Evolutionary conservation across 495 filamentous ascomycete genomes (phyloP).

Genomic region (Xylaria nigripes): DNA sequence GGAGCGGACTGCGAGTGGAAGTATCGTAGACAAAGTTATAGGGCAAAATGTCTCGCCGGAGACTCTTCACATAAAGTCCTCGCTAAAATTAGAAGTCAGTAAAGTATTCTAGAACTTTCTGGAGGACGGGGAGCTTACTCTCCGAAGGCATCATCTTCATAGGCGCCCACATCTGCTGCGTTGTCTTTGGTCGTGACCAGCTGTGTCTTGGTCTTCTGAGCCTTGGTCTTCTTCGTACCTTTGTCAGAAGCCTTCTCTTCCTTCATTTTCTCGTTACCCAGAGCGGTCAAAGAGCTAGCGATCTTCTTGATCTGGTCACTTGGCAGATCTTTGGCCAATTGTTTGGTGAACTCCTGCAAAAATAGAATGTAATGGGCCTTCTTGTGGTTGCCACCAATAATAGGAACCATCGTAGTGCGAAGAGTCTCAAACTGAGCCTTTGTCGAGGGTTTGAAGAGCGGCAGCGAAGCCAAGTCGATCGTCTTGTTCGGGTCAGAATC

Average conservation of each 20-base stretch:
- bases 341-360: slow-evolving; percentile 82
- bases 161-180: slow-evolving; percentile 60
- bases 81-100: slow-evolving; percentile 27
- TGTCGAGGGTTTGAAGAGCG: slow-evolving; percentile 81
- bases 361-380: slow-evolving; percentile 86
- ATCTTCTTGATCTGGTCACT: slow-evolving; percentile 95
- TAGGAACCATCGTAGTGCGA: slow-evolving; percentile 63
- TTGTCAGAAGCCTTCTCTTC: slow-evolving; percentile 95
- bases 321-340: slow-evolving; percentile 76
- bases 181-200: slow-evolving; percentile 64
- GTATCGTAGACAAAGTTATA: slow-evolving; percentile 1
- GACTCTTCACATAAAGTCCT: slow-evolving; percentile 45
- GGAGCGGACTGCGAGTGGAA: background rate
- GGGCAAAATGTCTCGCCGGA: slow-evolving; percentile 1
- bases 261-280: slow-evolving; percentile 97
- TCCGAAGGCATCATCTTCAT: slow-evolving; percentile 68
- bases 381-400: slow-evolving; percentile 66
- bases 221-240: slow-evolving; percentile 92
- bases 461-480: slow-evolving; percentile 68
- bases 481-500: slow-evolving; percentile 67
- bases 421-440: slow-evolving; percentile 75
- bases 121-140: slow-evolving; percentile 50
- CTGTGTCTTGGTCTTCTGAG: slow-evolving; percentile 83
- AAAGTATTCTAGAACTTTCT: background rate
- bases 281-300: slow-evolving; percentile 68